Base-by-base conservation (phyloP, 1,139 yeast genomes). In the Suhomyces bribrorum region DNA sequence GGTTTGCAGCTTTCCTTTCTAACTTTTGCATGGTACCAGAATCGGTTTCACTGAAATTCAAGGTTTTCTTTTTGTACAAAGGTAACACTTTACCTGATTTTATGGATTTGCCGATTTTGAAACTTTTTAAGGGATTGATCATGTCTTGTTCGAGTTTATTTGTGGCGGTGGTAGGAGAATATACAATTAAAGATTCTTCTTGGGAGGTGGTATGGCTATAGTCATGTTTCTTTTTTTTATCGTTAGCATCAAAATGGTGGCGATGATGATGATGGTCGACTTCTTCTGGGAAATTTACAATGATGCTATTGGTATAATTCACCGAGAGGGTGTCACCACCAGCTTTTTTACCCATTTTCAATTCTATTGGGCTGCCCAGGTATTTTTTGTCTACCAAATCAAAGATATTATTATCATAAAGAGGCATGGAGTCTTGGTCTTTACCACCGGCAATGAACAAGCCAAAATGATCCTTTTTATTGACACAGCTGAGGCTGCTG, bases 371-470 rank as follows among this genome's bases (percentile, higher is more conserved):
- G 9, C 48, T 44, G 5, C 67, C 64, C 32, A 77, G 71, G 62
- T 78, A 80, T 38, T 56, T 52, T 24, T 59, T 63, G 14, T 71
- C 73, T 2, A 72, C 73, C 36, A 82, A 50, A 51, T 83, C 87
- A 50, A 64, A 83, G 3, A 80, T 60, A 24, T 72, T 73, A 29
- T 81, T 66, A 31, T 67, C 69, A 42, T 63, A 59, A 14, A 75
- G 50, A 2, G 64, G 62, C 5, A 62, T 55, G 29, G 79, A 75
- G 35, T 67, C 44, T 12, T 50, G 58, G 48, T 76, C 76, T 44
- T 70, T 59, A 2, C 92, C 92, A 12, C 90, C 92, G 1, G 78
- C 69, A 8, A 82, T 68, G 20, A 80, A 59, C 5, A 83, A 46
- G 1, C 85, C 86, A 29, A 66, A 71, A 49, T 79, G 85, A 39